These are phyloP conservation scores for Amanita pallidorosea DNA, from an alignment of 768 basidiomycete genomes.

Conservation along the genomic window DNA sequence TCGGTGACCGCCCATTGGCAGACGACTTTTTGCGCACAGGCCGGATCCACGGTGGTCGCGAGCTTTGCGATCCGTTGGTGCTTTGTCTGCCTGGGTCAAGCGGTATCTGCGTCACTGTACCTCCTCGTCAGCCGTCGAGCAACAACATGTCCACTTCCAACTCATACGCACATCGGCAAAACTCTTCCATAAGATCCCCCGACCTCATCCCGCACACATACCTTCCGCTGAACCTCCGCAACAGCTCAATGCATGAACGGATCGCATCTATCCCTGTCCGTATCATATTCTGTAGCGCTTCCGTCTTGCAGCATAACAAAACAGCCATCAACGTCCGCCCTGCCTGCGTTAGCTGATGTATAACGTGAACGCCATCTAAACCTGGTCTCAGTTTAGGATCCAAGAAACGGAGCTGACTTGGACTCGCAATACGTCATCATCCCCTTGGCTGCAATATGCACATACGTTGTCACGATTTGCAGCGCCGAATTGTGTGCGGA, in stretches of 20 bases:
- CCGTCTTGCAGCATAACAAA: slow-evolving; percentile 80
- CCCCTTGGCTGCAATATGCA: slow-evolving; percentile 79
- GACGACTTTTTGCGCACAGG: slow-evolving; percentile 74
- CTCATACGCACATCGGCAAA: slow-evolving; percentile 61
- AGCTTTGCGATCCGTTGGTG: slow-evolving; percentile 10
- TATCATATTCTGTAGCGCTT: slow-evolving; percentile 63
- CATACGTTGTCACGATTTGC: slow-evolving; percentile 72
- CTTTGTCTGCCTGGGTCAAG: slow-evolving; percentile 54
- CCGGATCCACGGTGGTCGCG: slow-evolving; percentile 79
- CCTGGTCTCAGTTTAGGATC: not conserved
- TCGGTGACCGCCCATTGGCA: slow-evolving; percentile 22
- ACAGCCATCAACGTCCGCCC: slow-evolving; percentile 85
- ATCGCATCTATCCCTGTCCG: slow-evolving; percentile 77
- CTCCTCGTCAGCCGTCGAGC: not conserved
- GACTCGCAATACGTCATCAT: slow-evolving; percentile 90
- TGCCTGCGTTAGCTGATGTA: slow-evolving; percentile 90
- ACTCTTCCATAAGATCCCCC: slow-evolving; percentile 91
- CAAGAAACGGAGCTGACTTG: slow-evolving; percentile 5
- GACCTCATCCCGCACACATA: slow-evolving; percentile 88
- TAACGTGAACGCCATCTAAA: slow-evolving; percentile 87
- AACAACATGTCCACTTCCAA: not conserved
- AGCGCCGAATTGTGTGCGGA: slow-evolving; percentile 70
- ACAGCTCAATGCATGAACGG: slow-evolving; percentile 78
- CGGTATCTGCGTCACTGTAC: slow-evolving; percentile 73
- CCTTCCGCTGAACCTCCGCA: slow-evolving; percentile 80